Conservation (phyloP, 2,329 filamentous ascomycete species). For the Fusarium abutilonis region DNA sequence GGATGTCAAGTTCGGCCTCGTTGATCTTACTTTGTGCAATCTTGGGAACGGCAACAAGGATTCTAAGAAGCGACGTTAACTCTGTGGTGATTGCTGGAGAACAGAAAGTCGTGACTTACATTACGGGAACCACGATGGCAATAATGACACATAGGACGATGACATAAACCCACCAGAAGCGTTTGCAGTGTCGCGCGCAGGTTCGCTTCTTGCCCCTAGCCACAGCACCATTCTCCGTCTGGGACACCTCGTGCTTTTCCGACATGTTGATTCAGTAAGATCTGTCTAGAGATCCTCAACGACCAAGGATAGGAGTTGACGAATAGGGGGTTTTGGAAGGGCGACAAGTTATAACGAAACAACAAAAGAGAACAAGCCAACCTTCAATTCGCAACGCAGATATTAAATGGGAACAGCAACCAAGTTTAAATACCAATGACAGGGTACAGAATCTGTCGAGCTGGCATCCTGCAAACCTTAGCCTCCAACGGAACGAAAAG, state of each 20-base stretch:
- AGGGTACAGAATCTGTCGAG: constrained; percentile 19
- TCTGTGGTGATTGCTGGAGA: not conserved
- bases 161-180: constrained; percentile 71
- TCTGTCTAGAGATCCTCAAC: not conserved
- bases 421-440: constrained; percentile 40
- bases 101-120: constrained; percentile 59
- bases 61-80: constrained; percentile 50
- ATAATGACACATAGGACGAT: constrained; percentile 60
- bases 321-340: not conserved
- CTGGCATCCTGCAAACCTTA: constrained; percentile 18
- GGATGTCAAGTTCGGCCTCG: constrained; percentile 61
- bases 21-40: constrained; percentile 67
- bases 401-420: constrained; percentile 23
- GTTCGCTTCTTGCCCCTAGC: constrained; percentile 51
- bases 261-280: constrained; percentile 46
- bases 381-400: constrained; percentile 19
- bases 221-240: constrained; percentile 49
- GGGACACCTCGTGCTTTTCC: constrained; percentile 51
- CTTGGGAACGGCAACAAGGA: constrained; percentile 65
- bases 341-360: constrained; percentile 5
- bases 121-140: constrained; percentile 65
- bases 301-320: not conserved
- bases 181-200: constrained; percentile 60
- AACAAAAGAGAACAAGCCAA: constrained; percentile 26
- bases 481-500: constrained; percentile 19